A percentile compares a stretch with the other conserved stretches of the same genome.
Conservation (phyloP, 257 asterid species). For the Buddleja alternifolia region DNA sequence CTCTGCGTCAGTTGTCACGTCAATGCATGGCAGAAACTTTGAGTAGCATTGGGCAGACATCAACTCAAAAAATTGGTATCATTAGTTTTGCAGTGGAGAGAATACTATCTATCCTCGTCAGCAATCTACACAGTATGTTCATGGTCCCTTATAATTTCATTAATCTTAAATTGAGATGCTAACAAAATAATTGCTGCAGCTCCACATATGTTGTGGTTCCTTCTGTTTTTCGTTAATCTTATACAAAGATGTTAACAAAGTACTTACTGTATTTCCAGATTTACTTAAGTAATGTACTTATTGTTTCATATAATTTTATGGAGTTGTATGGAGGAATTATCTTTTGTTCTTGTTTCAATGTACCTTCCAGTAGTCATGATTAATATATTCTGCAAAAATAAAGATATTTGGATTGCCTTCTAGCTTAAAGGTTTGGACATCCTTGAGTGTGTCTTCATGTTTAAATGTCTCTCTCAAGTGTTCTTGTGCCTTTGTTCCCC, state of each 20-base stretch:
- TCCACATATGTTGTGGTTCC: conserved; percentile 14
- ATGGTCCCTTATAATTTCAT: conserved; percentile 28
- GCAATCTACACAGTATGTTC: conserved; percentile 90
- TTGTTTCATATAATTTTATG: conserved; percentile 16
- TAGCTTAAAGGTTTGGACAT: conserved; percentile 2
- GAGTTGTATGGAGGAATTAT: conserved; percentile 11
- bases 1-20: conserved; percentile 81
- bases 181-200: conserved; percentile 22
- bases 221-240: conserved; percentile 13
- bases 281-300: conserved; percentile 1
- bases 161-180: conserved; percentile 15
- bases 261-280: conserved; percentile 10
- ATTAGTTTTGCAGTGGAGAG: conserved; percentile 88
- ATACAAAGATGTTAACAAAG: background rate
- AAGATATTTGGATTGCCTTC: conserved; percentile 7
- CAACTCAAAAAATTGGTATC: conserved; percentile 84
- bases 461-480: conserved; percentile 17
- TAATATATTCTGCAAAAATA: conserved; percentile 7
- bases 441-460: background rate
- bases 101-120: conserved; percentile 80
- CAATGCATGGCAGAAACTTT: conserved; percentile 72
- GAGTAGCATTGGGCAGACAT: conserved; percentile 69
- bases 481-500: background rate
- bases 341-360: conserved; percentile 15
- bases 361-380: background rate